phyloP scores from a whole-genome alignment of 805 yeast genomes.

The Cyberlindnera veronae region DNA sequence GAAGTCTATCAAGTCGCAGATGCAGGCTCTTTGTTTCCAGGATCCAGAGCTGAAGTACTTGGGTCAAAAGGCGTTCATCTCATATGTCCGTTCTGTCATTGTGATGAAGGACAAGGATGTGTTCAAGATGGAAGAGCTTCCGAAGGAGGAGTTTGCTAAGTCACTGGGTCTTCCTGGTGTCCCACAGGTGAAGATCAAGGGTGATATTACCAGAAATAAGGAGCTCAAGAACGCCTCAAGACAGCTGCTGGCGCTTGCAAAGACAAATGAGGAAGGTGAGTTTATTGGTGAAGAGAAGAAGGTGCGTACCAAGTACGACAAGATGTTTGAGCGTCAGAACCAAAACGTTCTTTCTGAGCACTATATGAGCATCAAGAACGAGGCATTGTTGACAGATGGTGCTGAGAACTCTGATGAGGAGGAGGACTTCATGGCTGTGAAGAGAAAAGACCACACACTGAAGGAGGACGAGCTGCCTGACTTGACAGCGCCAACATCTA shows the following conservation, averaged over 20 bases:
- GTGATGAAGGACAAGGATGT: conserved; percentile 85
- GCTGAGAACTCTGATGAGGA: conserved; percentile 32
- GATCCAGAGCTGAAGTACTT: conserved; percentile 89
- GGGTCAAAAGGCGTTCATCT: conserved; percentile 93
- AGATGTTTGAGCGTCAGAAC: conserved; percentile 93
- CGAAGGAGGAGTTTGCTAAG: conserved; percentile 79
- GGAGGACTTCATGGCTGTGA: conserved; percentile 75
- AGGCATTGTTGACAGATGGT: conserved; percentile 23
- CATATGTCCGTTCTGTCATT: conserved; percentile 81
- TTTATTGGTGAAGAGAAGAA: conserved; percentile 36
- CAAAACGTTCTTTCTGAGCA: conserved; percentile 91
- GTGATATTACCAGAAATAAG: conserved; percentile 46
- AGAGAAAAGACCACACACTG: conserved; percentile 71
- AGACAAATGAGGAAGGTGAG: conserved; percentile 65
- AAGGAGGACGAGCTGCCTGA: conserved; percentile 64
- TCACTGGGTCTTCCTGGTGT: conserved; percentile 95
- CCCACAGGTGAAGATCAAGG: conserved; percentile 79
- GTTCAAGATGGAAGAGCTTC: conserved; percentile 72
- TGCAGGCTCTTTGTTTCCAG: conserved; percentile 87
- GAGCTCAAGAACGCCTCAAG: conserved; percentile 81
- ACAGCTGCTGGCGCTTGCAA: conserved; percentile 54
- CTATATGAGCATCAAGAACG: conserved; percentile 68
- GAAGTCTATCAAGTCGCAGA: conserved; percentile 72
- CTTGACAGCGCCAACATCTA: conserved; percentile 64
- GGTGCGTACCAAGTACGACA: conserved; percentile 84